Evolutionary conservation across 257 asterid species (phyloP), one percentile per base, ranked within the genome.

Genomic region (Solanum appendiculatum): DNA sequence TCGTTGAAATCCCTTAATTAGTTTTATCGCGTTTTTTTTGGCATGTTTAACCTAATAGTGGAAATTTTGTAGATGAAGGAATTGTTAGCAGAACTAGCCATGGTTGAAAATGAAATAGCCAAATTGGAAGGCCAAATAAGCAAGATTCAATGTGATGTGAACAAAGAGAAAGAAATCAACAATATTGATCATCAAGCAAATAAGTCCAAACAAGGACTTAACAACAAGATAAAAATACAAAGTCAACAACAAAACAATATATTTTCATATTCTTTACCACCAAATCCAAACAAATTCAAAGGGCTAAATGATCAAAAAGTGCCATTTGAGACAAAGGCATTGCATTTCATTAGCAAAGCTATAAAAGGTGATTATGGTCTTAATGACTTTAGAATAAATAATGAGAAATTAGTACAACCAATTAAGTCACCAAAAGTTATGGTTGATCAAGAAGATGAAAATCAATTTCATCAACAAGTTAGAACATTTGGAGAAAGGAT

Each of bases 291-390:
- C 78, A 70, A 29, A 29, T 56, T 6, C n/a, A 64, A 39, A 27
- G 83, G 34, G 46, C 37, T 87, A 81, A 78, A 86, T 25, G 90
- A 89, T 15, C 92, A 91, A 46, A 91, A 89, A 77, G 90, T 83
- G 3, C 44, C 92, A 7, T 96, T 94, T 37, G 97, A 96, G 46
- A 92, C 94, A 1, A 96, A 94, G 91, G 93, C 97, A 33, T 86
- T 95, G 89, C 98, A 94, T 91, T 96, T 96, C 89, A 95, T 96
- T 88, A 95, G 89, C 94, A 96, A 94, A 90, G 98, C 98, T 68
- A 95, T 95, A 13, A 95, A 93, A 87, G 98, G 98, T 74, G 99
- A 95, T 69, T 95, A 94, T 69, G 92, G 87, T 70, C 82, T 92
- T 21, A 91, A 88, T 58, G 95, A 94, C 89, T 92, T 94, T 86